A percentile compares a stretch with the other conserved stretches of the same genome.
phyloP scores from a whole-genome alignment of 2,329 filamentous ascomycete species.

The Pyrenophora graminea region DNA sequence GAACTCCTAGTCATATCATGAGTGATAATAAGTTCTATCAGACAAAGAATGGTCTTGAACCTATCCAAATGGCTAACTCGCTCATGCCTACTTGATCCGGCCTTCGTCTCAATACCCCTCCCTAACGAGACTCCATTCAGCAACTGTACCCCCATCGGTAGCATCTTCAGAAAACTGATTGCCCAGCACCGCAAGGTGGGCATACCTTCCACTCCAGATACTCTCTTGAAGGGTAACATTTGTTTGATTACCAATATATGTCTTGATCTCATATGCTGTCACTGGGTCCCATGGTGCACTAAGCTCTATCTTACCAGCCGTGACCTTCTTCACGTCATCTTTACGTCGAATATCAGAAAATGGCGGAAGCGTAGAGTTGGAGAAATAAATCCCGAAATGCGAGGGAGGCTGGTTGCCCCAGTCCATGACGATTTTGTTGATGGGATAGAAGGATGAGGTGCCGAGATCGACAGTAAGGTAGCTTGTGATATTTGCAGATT shows the following conservation, averaged over 20 bases:
- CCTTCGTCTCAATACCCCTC: slow-evolving; percentile 10
- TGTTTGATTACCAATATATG: slow-evolving; percentile 52
- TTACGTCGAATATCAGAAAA: slow-evolving; percentile 10
- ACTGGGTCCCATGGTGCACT: slow-evolving; percentile 48
- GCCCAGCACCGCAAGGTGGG: slow-evolving; percentile 54
- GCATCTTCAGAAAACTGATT: slow-evolving; percentile 46
- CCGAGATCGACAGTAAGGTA: slow-evolving; percentile 62
- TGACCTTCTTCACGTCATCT: slow-evolving; percentile 23
- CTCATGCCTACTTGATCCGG: background rate
- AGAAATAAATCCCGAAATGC: slow-evolving; percentile 60
- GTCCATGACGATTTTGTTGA: slow-evolving; percentile 61
- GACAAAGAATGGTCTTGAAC: too few species aligned
- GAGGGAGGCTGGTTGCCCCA: slow-evolving; percentile 63
- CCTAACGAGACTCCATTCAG: slow-evolving; percentile 54
- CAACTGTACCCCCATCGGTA: slow-evolving; percentile 56
- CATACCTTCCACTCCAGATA: slow-evolving; percentile 52
- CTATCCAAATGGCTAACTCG: too few species aligned
- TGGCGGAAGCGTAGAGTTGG: slow-evolving; percentile 50
- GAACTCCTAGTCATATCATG: too few species aligned
- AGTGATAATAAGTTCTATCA: background rate
- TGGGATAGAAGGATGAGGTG: slow-evolving; percentile 42
- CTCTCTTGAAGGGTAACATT: slow-evolving; percentile 47
- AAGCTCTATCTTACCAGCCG: slow-evolving; percentile 43
- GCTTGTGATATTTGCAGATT: slow-evolving; percentile 53
- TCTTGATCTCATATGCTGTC: slow-evolving; percentile 42